Evolutionary conservation across 108 stramenopile genomes (phyloP).

Genomic region (Asterionellopsis glacialis): DNA sequence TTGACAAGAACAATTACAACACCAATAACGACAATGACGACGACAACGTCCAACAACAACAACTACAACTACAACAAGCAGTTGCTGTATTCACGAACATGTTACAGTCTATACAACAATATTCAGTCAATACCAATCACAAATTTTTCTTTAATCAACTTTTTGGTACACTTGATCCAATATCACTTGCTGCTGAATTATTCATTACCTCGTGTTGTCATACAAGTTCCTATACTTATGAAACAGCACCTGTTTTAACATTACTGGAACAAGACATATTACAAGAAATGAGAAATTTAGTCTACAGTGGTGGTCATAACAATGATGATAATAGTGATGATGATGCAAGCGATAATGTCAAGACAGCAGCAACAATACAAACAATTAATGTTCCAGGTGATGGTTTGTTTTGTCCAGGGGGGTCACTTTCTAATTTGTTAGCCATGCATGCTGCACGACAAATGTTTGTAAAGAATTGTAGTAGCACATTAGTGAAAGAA

Average conservation of each 20-base stretch:
- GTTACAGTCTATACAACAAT: conserved; percentile 15
- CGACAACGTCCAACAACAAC: no score
- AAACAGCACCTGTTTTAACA: conserved; percentile 39
- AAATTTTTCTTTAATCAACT: conserved; percentile 55
- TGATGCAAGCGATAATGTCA: no score
- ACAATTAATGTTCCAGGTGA: conserved; percentile 12
- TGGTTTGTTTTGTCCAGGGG: conserved; percentile 47
- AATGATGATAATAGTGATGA: background rate
- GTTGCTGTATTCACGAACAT: no score
- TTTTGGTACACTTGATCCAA: conserved; percentile 48
- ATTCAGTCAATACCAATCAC: conserved; percentile 45
- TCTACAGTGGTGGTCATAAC: conserved; percentile 5
- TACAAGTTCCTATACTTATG: conserved; percentile 22
- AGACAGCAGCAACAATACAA: no score
- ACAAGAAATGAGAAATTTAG: conserved; percentile 19
- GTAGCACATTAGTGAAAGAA: no score
- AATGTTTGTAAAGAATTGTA: conserved; percentile 12
- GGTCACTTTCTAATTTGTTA: conserved; percentile 38
- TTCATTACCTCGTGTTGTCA: conserved; percentile 22
- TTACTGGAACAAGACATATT: conserved; percentile 36
- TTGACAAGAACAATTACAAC: no score
- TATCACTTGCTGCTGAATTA: conserved; percentile 41
- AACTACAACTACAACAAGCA: no score
- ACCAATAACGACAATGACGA: no score
- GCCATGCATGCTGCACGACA: conserved; percentile 45